These are phyloP conservation scores for Halocafeteria seosinensis DNA, from an alignment of 108 stramenopile genomes.

Conservation along the genomic window DNA sequence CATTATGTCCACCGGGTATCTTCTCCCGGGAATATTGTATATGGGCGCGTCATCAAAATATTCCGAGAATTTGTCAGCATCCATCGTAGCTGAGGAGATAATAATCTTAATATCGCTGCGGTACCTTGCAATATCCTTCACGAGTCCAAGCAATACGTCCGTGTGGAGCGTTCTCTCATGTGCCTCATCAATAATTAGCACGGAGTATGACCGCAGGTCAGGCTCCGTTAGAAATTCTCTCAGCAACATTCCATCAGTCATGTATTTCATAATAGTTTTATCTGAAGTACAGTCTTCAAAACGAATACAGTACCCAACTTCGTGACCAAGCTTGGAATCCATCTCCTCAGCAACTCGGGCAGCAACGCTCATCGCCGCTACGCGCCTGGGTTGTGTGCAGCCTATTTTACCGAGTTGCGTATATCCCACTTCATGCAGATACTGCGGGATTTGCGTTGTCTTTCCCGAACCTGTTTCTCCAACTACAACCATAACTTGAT, in stretches of 20 bases:
- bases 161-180: slow-evolving; percentile 93
- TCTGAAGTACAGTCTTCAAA: slow-evolving; percentile 92
- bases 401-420: slow-evolving; percentile 83
- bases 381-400: slow-evolving; percentile 89
- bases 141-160: slow-evolving; percentile 83
- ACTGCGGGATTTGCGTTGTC: slow-evolving; percentile 89
- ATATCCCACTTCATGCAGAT: slow-evolving; percentile 88
- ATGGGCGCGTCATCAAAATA: slow-evolving; percentile 94
- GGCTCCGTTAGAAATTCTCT: slow-evolving; percentile 91
- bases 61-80: slow-evolving; percentile 89
- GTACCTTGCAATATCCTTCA: slow-evolving; percentile 87
- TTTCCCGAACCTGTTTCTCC: slow-evolving; percentile 59
- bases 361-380: slow-evolving; percentile 95
- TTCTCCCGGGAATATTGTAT: slow-evolving; percentile 83
- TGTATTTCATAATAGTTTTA: slow-evolving; percentile 69
- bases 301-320: slow-evolving; percentile 91
- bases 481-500: slow-evolving; percentile 70
- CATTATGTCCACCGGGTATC: slow-evolving; percentile 69
- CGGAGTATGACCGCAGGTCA: slow-evolving; percentile 77
- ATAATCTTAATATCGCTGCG: slow-evolving; percentile 75
- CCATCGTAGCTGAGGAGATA: slow-evolving; percentile 85
- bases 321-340: slow-evolving; percentile 79
- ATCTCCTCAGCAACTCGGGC: slow-evolving; percentile 88
- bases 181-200: slow-evolving; percentile 92
- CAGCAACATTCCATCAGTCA: slow-evolving; percentile 90